Evolutionary conservation across 352 stramenopile genomes (phyloP).

Genomic region (Saprolegnia diclina): DNA sequence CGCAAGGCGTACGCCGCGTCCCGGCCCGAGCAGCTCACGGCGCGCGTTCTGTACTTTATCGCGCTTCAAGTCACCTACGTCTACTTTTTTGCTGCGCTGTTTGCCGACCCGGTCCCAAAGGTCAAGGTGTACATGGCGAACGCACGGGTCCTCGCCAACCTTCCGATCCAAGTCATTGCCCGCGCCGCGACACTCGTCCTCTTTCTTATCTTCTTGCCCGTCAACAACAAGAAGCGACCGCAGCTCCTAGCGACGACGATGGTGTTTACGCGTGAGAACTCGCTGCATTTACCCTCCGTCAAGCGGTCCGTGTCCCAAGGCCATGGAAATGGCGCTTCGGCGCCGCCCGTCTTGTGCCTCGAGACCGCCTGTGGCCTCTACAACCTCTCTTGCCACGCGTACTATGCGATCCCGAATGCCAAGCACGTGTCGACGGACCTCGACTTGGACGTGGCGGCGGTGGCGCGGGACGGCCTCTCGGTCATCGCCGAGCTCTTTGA

Average conservation of each 20-base stretch:
- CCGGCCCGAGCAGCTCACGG: slow-evolving; percentile 16
- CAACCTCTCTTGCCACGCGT: slow-evolving; percentile 18
- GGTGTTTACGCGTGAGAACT: slow-evolving; percentile 6
- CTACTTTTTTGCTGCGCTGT: slow-evolving; percentile 19
- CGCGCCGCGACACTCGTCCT: slow-evolving; percentile 12
- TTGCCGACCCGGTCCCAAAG: slow-evolving; percentile 5
- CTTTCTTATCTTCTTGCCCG: slow-evolving; percentile 13
- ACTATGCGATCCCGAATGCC: slow-evolving; percentile 2
- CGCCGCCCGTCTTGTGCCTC: slow-evolving; percentile 8
- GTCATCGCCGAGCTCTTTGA: slow-evolving; percentile 6
- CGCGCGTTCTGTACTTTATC: slow-evolving; percentile 18
- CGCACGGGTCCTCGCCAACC: slow-evolving; percentile 1
- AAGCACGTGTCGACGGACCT: not conserved
- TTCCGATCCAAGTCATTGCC: slow-evolving; percentile 13
- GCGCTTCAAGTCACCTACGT: slow-evolving; percentile 13
- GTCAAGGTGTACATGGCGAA: slow-evolving; percentile 16
- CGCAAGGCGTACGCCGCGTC: slow-evolving; percentile 12
- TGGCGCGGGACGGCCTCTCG: not conserved
- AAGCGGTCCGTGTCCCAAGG: not conserved
- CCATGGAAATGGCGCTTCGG: slow-evolving; percentile 1
- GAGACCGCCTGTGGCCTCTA: slow-evolving; percentile 20
- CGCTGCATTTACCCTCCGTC: not conserved
- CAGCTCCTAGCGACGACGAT: slow-evolving; percentile 4
- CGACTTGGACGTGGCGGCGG: slow-evolving; percentile 6
- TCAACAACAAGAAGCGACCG: slow-evolving; percentile 5